A percentile compares a stretch with the other conserved stretches of the same genome.
Conservation (phyloP, 371 early-diverging fungal genomes). For the Actinomortierella wolfii region DNA sequence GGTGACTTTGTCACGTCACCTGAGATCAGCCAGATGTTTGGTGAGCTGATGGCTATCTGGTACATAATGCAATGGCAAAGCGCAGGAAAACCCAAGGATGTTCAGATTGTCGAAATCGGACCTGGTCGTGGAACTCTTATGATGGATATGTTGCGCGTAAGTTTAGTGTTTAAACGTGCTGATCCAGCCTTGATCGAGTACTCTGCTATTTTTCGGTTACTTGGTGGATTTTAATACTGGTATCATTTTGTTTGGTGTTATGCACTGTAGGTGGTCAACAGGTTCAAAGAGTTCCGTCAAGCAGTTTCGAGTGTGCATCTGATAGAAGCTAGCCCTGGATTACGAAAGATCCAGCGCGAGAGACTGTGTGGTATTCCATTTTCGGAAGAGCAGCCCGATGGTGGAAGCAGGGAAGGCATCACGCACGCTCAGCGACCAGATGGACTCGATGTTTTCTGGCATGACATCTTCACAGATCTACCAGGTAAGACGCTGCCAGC, state of each 20-base stretch:
- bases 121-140: conserved; percentile 96
- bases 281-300: conserved; percentile 70
- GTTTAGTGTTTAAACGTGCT: conserved; percentile 2
- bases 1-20: conserved; percentile 97
- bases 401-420: conserved; percentile 40
- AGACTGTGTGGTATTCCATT: conserved; percentile 57
- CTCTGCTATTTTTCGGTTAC: conserved; percentile 2
- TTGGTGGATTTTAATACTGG: too few relatives aligned
- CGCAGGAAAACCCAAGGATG: conserved; percentile 58
- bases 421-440: conserved; percentile 47
- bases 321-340: conserved; percentile 82
- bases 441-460: conserved; percentile 72
- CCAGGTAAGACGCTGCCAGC: conserved; percentile 49
- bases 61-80: conserved; percentile 76
- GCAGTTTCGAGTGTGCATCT: conserved; percentile 73
- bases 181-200: not conserved
- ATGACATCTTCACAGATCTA: conserved; percentile 70
- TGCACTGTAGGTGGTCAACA: conserved; percentile 8
- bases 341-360: conserved; percentile 73
- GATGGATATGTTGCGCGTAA: conserved; percentile 88
- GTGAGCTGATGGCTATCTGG: conserved; percentile 89
- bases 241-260: too few relatives aligned
- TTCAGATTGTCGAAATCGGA: conserved; percentile 89
- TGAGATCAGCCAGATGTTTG: conserved; percentile 97
- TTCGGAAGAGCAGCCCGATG: conserved; percentile 36